Percentiles rank a stretch among this genome's conserved stretches.
These are phyloP conservation scores for Macrolepiota fuliginosa DNA, from an alignment of 768 basidiomycete genomes.

Conservation along the genomic window DNA sequence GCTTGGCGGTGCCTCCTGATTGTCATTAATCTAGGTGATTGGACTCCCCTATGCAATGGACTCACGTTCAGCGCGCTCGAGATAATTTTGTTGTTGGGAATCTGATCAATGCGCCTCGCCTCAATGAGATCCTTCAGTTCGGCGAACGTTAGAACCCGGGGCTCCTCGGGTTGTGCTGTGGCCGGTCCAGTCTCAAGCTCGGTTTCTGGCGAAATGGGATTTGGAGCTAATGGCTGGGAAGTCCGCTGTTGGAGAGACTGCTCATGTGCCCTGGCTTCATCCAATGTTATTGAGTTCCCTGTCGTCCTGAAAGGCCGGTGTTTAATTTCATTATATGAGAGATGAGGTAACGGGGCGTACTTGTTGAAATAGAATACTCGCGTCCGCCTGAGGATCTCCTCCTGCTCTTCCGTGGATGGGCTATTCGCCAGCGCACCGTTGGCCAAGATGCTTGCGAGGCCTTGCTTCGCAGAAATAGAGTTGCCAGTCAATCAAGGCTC, in stretches of 20 bases:
- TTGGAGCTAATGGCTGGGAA: background rate
- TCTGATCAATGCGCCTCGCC: conserved; percentile 65
- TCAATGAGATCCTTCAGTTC: conserved; percentile 72
- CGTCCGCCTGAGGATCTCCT: conserved; percentile 49
- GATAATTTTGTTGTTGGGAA: conserved; percentile 77
- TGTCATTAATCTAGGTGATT: background rate
- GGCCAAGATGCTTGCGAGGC: conserved; percentile 54
- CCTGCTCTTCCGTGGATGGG: conserved; percentile 34
- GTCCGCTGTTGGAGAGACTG: conserved; percentile 11
- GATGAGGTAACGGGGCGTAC: conserved; percentile 31
- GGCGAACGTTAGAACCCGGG: conserved; percentile 56
- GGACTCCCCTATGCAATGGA: background rate
- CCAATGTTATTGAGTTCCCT: conserved; percentile 39
- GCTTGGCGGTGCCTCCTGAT: conserved; percentile 55
- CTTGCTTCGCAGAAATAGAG: conserved; percentile 47
- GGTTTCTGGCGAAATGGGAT: background rate
- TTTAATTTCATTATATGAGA: background rate
- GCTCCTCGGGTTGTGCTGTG: conserved; percentile 24
- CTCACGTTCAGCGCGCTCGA: conserved; percentile 63
- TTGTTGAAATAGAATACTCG: conserved; percentile 73
- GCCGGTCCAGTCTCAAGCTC: background rate
- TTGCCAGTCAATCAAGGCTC: conserved; percentile 8
- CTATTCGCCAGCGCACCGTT: conserved; percentile 34
- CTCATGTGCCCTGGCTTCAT: conserved; percentile 39
- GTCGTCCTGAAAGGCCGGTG: conserved; percentile 28